Base-by-base conservation (phyloP, 495 filamentous ascomycete genomes). In the Penicillium bovifimosum region DNA sequence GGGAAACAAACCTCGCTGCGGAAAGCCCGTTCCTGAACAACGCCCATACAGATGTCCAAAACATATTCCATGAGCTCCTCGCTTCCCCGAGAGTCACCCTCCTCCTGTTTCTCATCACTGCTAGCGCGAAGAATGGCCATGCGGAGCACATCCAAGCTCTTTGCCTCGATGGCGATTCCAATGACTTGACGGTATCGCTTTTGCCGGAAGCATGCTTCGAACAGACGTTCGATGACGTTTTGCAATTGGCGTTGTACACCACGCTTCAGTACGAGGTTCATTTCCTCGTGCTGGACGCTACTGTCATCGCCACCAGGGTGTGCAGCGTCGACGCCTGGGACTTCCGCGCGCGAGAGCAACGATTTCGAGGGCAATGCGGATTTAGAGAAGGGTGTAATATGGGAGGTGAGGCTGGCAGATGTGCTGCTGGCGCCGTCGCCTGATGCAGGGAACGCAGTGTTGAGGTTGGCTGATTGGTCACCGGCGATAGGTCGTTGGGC, bases 61-160 rank as follows among this genome's bases (percentile, higher is more conserved):
- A 93, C 86, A 64, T 99, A 99, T 57, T 99, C 95, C 84, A 99
- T 87, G 20, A 99, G 75, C 68, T 96, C 95, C 58, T 96, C 90
- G 24, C 88, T 89, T 35, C 84, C 75, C 43, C 84, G 81, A 39
- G 65, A 72, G 53, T 78, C 69, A 47, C 75, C 79, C 54, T 78
- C 77, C 65, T 81, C 72, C 48, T 79, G 80, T 73, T 86, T 91
- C 70, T 85, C 87, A 60, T 91, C 90, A 45, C 89, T 82, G 63
- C 83, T 89, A 62, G 89, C 82, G 11, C 83, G 76, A 55, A 91
- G 82, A 56, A 99, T 96, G 34, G 90, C 85, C 53, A 84, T 80
- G 38, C 89, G 87, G 24, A 99, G 84, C 20, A 96, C 87, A 47
- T 95, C 88, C 31, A 97, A 78, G 60, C 90, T 93, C 65, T 91